Percentiles rank a stretch among this genome's conserved stretches.
These are phyloP conservation scores for Lactarius vividus DNA, from an alignment of 768 basidiomycete genomes.

Conservation along the genomic window DNA sequence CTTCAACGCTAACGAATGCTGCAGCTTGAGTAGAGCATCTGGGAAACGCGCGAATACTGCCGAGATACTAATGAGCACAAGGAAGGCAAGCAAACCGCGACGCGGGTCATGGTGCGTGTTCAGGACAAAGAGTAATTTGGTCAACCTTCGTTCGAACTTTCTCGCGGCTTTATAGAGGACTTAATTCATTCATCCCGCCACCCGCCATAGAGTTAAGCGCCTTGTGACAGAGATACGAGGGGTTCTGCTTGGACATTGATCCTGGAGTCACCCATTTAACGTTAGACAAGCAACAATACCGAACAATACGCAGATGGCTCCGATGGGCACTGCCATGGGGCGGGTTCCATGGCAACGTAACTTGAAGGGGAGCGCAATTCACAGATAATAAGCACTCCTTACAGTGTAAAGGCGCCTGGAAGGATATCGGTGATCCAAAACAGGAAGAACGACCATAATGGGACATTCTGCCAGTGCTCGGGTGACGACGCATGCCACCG, in stretches of 20 bases:
- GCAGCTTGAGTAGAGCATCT: background rate
- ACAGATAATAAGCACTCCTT: background rate
- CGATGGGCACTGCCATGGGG: background rate
- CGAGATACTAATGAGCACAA: constrained; percentile 7
- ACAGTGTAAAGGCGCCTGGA: background rate
- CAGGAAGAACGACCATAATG: background rate
- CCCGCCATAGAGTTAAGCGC: background rate
- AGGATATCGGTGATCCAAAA: background rate
- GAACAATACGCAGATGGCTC: background rate
- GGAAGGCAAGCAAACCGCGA: background rate
- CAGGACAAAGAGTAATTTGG: no score
- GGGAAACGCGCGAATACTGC: background rate
- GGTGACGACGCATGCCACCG: background rate
- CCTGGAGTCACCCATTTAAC: background rate
- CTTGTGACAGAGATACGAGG: background rate
- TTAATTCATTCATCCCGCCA: background rate
- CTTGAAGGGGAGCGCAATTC: background rate
- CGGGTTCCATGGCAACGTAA: background rate
- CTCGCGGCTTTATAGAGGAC: constrained; percentile 18
- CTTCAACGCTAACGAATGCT: background rate
- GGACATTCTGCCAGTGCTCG: no score
- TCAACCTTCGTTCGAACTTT: no score
- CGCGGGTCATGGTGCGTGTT: background rate
- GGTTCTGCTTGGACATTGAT: background rate
- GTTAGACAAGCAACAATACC: background rate